Conservation (phyloP, 192 early-diverging fungal genomes). For the Coemansia sp. region DNA sequence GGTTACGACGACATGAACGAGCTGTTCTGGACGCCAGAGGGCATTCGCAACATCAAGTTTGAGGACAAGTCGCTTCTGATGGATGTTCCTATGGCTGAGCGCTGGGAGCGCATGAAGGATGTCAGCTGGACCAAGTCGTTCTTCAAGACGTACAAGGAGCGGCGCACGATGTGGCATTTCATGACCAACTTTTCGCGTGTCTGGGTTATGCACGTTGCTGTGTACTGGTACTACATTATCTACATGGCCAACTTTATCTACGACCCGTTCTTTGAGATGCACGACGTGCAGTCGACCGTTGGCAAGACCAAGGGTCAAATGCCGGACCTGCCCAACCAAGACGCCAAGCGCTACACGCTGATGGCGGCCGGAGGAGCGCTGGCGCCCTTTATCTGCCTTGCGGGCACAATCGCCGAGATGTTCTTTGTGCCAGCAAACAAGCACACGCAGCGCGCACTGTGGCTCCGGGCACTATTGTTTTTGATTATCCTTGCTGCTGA, state of each 20-base stretch:
- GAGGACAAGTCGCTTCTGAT: constrained; percentile 64
- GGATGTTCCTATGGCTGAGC: constrained; percentile 59
- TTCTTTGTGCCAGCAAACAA: constrained; percentile 66
- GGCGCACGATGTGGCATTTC: constrained; percentile 78
- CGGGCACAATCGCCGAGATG: constrained; percentile 68
- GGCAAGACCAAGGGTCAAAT: constrained; percentile 44
- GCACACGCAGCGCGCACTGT: constrained; percentile 59
- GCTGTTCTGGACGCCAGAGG: constrained; percentile 73
- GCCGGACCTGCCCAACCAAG: constrained; percentile 38
- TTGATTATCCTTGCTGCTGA: constrained; percentile 62
- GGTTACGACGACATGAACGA: constrained; percentile 87
- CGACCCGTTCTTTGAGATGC: constrained; percentile 55
- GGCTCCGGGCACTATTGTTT: constrained; percentile 58
- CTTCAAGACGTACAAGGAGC: constrained; percentile 81
- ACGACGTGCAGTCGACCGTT: constrained; percentile 43
- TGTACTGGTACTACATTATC: constrained; percentile 79
- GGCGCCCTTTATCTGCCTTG: constrained; percentile 65
- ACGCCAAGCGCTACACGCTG: constrained; percentile 61
- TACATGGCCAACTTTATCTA: constrained; percentile 70
- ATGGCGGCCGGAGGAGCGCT: constrained; percentile 69
- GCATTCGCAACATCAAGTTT: constrained; percentile 58
- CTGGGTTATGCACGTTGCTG: constrained; percentile 80
- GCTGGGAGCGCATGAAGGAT: constrained; percentile 61
- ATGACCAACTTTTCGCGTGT: constrained; percentile 81
- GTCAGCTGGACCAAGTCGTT: constrained; percentile 73